Base-by-base conservation (phyloP, 768 basidiomycete species). In the Tubosaeta sp. region DNA sequence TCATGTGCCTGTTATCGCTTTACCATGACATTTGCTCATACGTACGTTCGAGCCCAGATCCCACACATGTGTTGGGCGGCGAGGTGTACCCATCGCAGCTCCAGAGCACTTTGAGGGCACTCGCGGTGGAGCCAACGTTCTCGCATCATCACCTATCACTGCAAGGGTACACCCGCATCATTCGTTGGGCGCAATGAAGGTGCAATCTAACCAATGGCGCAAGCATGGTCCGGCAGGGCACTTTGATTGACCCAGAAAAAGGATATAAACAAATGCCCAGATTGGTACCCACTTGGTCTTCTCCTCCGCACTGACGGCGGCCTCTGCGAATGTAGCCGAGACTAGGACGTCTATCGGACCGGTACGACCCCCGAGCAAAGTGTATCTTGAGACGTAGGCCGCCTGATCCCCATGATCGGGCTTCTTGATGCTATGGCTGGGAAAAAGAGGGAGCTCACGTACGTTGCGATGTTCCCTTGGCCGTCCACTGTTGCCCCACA, bases 1-100 rank as follows among this genome's bases (percentile, higher is more conserved):
- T 18, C 61, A 53, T 52, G 58, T 50, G 46, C 40, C 25, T 30
- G 48, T 60, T 63, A 57, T 61, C 58, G 42, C 24, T 45, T 21
- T 39, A 38, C 36, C 42, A 31, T 43, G 29, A 35, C 31, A 31
- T 27, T 45, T 8, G 14, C 6, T 40, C 48, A 30, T 63, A 63
- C 56, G 59, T 61, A 60, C 50, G 34, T 46, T 30, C 13, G 29
- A 45, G 48, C 12, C 55, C 34, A 54, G 59, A 38, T 53, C 27
- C 27, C 25, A 39, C 34, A 45, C 40, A 24, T 56, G 61, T 35
- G 41, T 50, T 41, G 27, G 19, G 21, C 31, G 16, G 36, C 21
- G 45, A 47, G 56, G 46, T 44, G 18, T 11, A 36, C 29, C n/a
- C 41, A 42, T 29, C 43, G 13, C 34, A 9, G 46, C 31, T 30